Base-by-base conservation (phyloP, 345 rosid species). In the Populus deltoides region DNA sequence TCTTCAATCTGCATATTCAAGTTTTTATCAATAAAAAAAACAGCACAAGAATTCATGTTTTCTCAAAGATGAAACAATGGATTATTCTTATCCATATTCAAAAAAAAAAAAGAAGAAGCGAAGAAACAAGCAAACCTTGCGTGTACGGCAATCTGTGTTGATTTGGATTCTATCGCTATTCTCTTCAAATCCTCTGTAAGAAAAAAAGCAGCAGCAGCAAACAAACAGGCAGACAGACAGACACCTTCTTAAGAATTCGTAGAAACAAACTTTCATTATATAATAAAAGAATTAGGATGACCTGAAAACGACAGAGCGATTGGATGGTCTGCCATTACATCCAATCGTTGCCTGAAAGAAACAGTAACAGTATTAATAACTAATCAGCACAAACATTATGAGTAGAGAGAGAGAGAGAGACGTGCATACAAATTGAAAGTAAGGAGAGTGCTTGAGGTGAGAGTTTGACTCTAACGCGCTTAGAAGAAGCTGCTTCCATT, bases 241-340 rank as follows among this genome's bases (percentile, higher is more conserved):
- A 1, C 49, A 73, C 71, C 8, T 45, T 35, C 43, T 8, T 24
- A 31, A 67, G 2, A 36, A 75, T 18, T 62, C 39, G 18, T 29
- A 43, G 27, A 66, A 31, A 72, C 65, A 24, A 16, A 53, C 24
- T 22, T 5, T 22, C 33, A 78, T 11, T 43, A 22, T 33, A 3
- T 9, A 57, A 20, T 7, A 18, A 18, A 8, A 35, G 17, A 55
- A 27, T 22, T 35, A 71, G 43, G 57, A 45, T 18, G 55, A 87
- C 97, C 98, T 89, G 86, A 92, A 93, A 57, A 92, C 97, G 38
- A 93, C 91, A 11, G 97, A 90, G 69, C 98, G 97, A 85, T 95
- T 91, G 73, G 92, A 89, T 78, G 99, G 99, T 49, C 91, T 80
- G 36, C 94, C 98, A 62, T 89, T 89, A 3, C 83, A 80, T 79